phyloP scores from a whole-genome alignment of 2,329 filamentous ascomycete genomes.

The Cercospora sp. region DNA sequence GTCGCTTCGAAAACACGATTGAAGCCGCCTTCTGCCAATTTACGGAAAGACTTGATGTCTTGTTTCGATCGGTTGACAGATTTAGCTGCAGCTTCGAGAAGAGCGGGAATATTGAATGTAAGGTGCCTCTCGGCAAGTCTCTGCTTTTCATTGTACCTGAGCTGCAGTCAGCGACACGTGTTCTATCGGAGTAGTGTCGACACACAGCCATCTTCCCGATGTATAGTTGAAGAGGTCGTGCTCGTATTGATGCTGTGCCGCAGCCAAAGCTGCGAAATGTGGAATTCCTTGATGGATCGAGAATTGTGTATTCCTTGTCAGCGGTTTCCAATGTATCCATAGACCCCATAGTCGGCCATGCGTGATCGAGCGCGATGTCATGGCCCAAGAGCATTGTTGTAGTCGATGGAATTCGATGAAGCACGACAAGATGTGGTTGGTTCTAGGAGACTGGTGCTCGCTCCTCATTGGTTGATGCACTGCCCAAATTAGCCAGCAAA shows the following conservation, averaged over 20 bases:
- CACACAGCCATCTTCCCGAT: conserved; percentile 27
- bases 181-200: neutral
- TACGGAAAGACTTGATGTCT: conserved; percentile 22
- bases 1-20: conserved; percentile 29
- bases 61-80: conserved; percentile 1
- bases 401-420: too few relatives aligned
- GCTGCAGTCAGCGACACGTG: too few relatives aligned
- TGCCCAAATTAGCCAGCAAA: too few relatives aligned
- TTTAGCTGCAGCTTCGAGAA: conserved; percentile 15
- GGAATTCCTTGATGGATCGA: neutral
- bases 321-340: too few relatives aligned
- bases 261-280: neutral
- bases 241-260: neutral
- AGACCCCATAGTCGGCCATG: too few relatives aligned
- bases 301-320: too few relatives aligned
- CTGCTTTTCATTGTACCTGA: conserved; percentile 24
- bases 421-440: too few relatives aligned
- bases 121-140: conserved; percentile 23
- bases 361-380: too few relatives aligned
- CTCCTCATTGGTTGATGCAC: too few relatives aligned
- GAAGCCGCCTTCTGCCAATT: conserved; percentile 32
- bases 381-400: too few relatives aligned
- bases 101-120: conserved; percentile 20
- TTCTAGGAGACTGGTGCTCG: too few relatives aligned
- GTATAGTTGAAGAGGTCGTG: conserved; percentile 22